These are phyloP conservation scores for Linnemannia elongata DNA, from an alignment of 192 early-diverging fungal genomes.

Conservation along the genomic window DNA sequence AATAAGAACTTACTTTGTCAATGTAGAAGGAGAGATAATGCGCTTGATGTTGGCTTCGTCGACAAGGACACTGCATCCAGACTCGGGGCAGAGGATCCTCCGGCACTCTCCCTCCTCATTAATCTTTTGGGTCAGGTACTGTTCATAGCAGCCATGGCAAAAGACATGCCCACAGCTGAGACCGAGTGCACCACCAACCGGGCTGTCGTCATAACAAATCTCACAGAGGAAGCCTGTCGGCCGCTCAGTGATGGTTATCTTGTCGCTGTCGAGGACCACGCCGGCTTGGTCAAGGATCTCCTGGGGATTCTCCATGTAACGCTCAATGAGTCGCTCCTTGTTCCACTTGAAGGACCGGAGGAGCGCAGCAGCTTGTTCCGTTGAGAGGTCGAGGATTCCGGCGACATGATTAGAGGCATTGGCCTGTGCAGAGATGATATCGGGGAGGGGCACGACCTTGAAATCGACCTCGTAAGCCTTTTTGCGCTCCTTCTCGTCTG, in stretches of 20 bases:
- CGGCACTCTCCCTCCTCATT: conserved; percentile 89
- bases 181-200: conserved; percentile 68
- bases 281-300: conserved; percentile 73
- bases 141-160: conserved; percentile 87
- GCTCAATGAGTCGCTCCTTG: conserved; percentile 85
- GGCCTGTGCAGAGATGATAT: conserved; percentile 73
- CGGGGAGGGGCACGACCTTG: conserved; percentile 66
- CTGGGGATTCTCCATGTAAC: conserved; percentile 77
- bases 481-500: conserved; percentile 67
- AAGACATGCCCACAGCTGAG: conserved; percentile 89
- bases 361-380: conserved; percentile 80
- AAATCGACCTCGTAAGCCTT: conserved; percentile 83
- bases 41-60: conserved; percentile 83
- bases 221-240: conserved; percentile 79
- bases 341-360: conserved; percentile 86
- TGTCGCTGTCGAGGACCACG: conserved; percentile 67
- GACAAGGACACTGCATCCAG: conserved; percentile 84
- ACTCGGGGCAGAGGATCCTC: conserved; percentile 85
- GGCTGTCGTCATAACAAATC: conserved; percentile 87
- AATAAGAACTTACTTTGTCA: conserved; percentile 68
- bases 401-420: conserved; percentile 78
- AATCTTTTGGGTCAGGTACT: conserved; percentile 90
- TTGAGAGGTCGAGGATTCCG: conserved; percentile 74
- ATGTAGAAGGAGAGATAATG: conserved; percentile 67
- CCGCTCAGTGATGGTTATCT: conserved; percentile 52